Base-by-base conservation (phyloP, 768 basidiomycete species). In the Pisolithus sp. region DNA sequence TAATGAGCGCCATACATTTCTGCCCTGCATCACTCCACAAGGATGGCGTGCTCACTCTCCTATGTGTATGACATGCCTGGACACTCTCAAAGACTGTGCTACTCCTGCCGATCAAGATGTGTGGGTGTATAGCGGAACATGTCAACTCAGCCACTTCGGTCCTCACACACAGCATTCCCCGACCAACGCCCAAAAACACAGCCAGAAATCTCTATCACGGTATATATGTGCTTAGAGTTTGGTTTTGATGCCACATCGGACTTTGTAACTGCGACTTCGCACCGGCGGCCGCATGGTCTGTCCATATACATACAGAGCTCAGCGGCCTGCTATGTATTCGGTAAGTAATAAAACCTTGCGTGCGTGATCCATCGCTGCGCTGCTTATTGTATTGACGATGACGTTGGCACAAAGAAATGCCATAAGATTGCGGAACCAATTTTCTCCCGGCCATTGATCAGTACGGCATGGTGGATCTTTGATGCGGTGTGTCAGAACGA, bases 361-460 rank as follows among this genome's bases (percentile, higher is more conserved):
- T 24, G 18, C 18, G 39, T 36, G 23, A 37, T 36, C 34, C 23
- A 36, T 38, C 26, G 24, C 36, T 39, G 34, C 8, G 21, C 13
- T 30, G 20, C 12, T 20, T 41, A 21, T 34, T 38, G 23, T 31
- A 31, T 18, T 24, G 8, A 13, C 30, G 41, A 34, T 50, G 49
- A 50, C 49, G 50, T 50, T 50, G 42, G 17, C 41, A 36, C 34
- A 20, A 45, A 45, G 46, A 7, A 23, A 43, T 48, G 52, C 40
- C 52, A 53, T 53, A 52, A 48, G 13, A 34, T 34, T 24, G 9
- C 51, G 46, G 39, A 24, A 40, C 38, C 40, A 43, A 23, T 24
- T 26, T 41, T 48, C 42, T 18, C 17, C 47, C 39, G 40, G 18
- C 30, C 46, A 36, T 41, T 34, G 41, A 28, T 18, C 38, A 28